Percentiles rank a stretch among this genome's conserved stretches.
These are phyloP conservation scores for Acacia crassicarpa DNA, from an alignment of 306 rosid species.

Conservation along the genomic window DNA sequence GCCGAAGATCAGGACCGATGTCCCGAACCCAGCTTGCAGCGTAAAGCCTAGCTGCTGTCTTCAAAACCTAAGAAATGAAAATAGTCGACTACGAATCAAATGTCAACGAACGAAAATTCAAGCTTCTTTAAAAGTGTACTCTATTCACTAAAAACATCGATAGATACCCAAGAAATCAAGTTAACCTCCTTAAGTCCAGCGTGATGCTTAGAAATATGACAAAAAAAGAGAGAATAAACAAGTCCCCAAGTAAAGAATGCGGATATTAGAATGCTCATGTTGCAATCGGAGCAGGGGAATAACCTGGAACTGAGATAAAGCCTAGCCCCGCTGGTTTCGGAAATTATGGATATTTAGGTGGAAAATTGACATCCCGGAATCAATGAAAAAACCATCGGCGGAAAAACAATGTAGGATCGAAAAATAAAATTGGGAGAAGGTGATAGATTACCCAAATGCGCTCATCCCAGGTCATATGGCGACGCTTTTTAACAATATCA, in stretches of 20 bases:
- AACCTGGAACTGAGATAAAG: not conserved
- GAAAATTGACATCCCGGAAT: not conserved
- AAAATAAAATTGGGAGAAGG: not conserved
- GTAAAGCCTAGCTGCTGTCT: constrained; percentile 81
- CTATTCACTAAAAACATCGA: not conserved
- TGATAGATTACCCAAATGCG: constrained; percentile 54
- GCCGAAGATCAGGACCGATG: constrained; percentile 92
- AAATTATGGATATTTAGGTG: not conserved
- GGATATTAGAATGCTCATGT: not conserved
- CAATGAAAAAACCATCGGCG: not conserved
- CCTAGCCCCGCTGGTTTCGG: not conserved
- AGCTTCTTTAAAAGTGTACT: constrained; percentile 2
- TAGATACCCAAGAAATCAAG: not conserved
- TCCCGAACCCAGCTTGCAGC: constrained; percentile 91
- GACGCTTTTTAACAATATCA: constrained; percentile 53
- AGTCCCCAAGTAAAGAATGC: not conserved
- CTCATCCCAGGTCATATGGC: constrained; percentile 65
- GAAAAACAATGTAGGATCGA: not conserved
- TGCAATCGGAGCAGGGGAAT: not conserved
- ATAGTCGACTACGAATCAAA: not conserved
- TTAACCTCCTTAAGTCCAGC: not conserved
- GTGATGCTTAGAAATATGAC: not conserved
- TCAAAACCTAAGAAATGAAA: constrained; percentile 57
- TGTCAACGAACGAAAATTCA: not conserved
- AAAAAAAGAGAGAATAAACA: not conserved